A percentile compares a stretch with the other conserved stretches of the same genome.
Evolutionary conservation across 805 yeast species (phyloP).

Genomic region (Tanozyma kutaoensis): DNA sequence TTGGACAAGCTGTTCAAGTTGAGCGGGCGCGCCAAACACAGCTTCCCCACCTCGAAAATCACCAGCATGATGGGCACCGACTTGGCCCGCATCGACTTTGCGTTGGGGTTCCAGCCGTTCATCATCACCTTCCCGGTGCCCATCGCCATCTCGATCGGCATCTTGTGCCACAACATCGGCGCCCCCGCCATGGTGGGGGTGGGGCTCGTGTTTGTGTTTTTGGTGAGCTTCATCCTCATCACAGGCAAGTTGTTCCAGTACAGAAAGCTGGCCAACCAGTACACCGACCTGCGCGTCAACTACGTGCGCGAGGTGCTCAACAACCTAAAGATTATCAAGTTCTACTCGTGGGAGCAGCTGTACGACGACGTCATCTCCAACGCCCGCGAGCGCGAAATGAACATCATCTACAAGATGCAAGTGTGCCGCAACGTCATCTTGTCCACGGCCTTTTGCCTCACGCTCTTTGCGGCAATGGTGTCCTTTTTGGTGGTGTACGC

Average conservation of each 20-base stretch:
- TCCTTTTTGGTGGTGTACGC: conserved; percentile 26
- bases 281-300: conserved; percentile 68
- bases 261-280: conserved; percentile 44
- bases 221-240: conserved; percentile 29
- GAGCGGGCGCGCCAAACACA: conserved; percentile 40
- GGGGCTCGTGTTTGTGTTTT: conserved; percentile 38
- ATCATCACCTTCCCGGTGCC: conserved; percentile 52
- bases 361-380: conserved; percentile 43
- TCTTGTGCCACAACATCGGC: conserved; percentile 59
- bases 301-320: conserved; percentile 67
- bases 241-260: conserved; percentile 40
- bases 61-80: conserved; percentile 77
- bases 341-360: conserved; percentile 85
- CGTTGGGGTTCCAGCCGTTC: conserved; percentile 56
- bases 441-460: conserved; percentile 54
- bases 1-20: conserved; percentile 55
- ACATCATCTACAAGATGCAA: conserved; percentile 47
- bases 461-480: conserved; percentile 61
- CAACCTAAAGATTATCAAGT: conserved; percentile 72
- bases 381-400: conserved; percentile 51
- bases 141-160: conserved; percentile 45
- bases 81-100: conserved; percentile 66
- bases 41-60: conserved; percentile 55
- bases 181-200: conserved; percentile 62
- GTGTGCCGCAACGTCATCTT: conserved; percentile 43